phyloP scores from a whole-genome alignment of 139 green algal genomes.

The Ettlia oleoabundans region DNA sequence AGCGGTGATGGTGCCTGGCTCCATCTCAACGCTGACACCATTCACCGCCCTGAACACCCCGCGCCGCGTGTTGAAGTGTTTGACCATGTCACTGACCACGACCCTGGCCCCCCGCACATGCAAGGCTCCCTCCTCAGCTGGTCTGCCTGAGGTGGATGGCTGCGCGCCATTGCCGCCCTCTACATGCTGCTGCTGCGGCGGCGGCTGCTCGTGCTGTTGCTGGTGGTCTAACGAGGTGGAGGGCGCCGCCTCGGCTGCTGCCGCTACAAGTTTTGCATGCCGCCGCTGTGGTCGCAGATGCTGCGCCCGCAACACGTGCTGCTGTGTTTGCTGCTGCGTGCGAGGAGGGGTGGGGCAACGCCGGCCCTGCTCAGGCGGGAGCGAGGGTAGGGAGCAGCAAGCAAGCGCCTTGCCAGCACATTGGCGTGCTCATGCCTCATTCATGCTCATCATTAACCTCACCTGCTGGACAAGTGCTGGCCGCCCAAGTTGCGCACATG shows the following conservation, averaged over 20 bases:
- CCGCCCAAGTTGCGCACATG: no score
- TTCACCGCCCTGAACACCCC: conserved; percentile 73
- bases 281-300: background rate
- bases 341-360: no score
- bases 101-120: conserved; percentile 5
- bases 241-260: background rate
- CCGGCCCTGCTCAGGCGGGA: no score
- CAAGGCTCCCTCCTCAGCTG: background rate
- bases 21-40: conserved; percentile 69
- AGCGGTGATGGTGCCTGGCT: conserved; percentile 72
- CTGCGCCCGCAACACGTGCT: no score
- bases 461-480: no score
- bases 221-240: background rate
- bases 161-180: background rate
- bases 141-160: background rate
- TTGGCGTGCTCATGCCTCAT: no score
- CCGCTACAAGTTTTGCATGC: background rate
- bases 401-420: no score
- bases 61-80: conserved; percentile 73
- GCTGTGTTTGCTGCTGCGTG: no score
- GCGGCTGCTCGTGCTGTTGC: no score
- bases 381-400: no score
- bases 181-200: background rate
- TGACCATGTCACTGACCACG: conserved; percentile 68
- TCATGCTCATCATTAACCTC: no score